Percentiles rank a stretch among this genome's conserved stretches.
These are phyloP conservation scores for Lasiosphaeria miniovina DNA, from an alignment of 495 filamentous ascomycete genomes.

Conservation along the genomic window DNA sequence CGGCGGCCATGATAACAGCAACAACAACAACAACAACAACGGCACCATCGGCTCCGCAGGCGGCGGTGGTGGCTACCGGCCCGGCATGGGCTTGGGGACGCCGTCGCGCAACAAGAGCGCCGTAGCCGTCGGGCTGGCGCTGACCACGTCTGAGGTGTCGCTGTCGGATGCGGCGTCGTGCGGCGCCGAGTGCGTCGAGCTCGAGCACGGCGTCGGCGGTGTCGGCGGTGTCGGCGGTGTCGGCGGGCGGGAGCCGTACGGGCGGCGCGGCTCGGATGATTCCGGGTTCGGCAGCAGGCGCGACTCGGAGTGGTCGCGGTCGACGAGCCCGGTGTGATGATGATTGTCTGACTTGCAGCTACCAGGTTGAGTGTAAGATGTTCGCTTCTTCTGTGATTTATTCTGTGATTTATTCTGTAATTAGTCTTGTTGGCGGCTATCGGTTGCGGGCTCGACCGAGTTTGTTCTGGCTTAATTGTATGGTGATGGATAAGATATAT, in stretches of 20 bases:
- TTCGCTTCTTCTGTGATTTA: neutral
- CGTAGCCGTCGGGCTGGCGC: conserved; percentile 10
- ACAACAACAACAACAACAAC: conserved; percentile 2
- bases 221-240: no score
- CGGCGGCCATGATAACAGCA: neutral
- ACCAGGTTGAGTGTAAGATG: neutral
- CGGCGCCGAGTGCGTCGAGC: no score
- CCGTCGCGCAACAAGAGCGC: neutral
- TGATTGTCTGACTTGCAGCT: no score
- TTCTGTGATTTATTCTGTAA: neutral
- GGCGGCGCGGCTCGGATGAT: no score
- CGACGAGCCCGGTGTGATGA: neutral
- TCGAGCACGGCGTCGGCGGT: no score
- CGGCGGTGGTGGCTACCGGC: no score
- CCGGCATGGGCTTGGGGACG: neutral
- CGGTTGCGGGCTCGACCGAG: no score
- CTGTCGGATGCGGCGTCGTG: neutral
- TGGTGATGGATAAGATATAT: neutral
- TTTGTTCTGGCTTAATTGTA: neutral
- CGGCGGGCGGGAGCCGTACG: no score
- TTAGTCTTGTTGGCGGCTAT: neutral
- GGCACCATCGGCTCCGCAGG: neutral
- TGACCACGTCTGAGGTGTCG: conserved; percentile 14
- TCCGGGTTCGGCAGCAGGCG: neutral
- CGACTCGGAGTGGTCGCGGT: neutral